Conservation (phyloP, 2,329 filamentous ascomycete species). For the Ceratocystis eucalypticola region DNA sequence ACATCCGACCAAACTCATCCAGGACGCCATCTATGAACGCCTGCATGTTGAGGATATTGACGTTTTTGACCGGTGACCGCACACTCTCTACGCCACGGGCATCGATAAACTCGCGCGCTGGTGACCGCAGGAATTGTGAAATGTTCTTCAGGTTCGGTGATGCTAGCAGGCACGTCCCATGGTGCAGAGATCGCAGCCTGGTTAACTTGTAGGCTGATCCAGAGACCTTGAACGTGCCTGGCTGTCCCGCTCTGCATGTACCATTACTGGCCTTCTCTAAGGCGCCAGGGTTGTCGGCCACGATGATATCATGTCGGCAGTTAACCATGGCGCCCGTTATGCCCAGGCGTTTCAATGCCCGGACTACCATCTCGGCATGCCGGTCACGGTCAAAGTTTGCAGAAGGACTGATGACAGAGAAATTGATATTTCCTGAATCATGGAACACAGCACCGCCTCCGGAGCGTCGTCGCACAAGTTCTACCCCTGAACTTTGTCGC, state of each 20-base stretch:
- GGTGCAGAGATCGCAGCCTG: slow-evolving; percentile 66
- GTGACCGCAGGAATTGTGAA: slow-evolving; percentile 59
- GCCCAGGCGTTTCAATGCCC: slow-evolving; percentile 54
- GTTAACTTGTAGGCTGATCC: slow-evolving; percentile 94
- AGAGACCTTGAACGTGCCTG: slow-evolving; percentile 59
- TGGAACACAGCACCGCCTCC: slow-evolving; percentile 93
- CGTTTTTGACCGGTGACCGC: slow-evolving; percentile 69
- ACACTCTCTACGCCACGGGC: slow-evolving; percentile 86
- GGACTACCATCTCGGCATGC: slow-evolving; percentile 84
- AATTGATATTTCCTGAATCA: slow-evolving; percentile 86
- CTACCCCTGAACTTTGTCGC: slow-evolving; percentile 26
- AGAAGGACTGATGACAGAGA: slow-evolving; percentile 76
- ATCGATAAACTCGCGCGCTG: slow-evolving; percentile 60
- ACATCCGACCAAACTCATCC: slow-evolving; percentile 53
- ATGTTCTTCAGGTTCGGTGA: slow-evolving; percentile 63
- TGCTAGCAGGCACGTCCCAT: slow-evolving; percentile 75
- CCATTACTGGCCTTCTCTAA: slow-evolving; percentile 6
- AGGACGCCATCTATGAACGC: slow-evolving; percentile 44
- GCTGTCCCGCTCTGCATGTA: slow-evolving; percentile 13
- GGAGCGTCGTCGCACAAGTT: slow-evolving; percentile 68
- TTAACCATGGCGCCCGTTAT: slow-evolving; percentile 59
- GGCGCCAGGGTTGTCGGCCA: slow-evolving; percentile 33
- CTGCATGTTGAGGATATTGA: slow-evolving; percentile 37
- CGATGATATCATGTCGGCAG: slow-evolving; percentile 81
- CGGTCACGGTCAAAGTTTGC: slow-evolving; percentile 65